Evolutionary conservation across 345 rosid genomes (phyloP).

Genomic region (Turnera subulata): DNA sequence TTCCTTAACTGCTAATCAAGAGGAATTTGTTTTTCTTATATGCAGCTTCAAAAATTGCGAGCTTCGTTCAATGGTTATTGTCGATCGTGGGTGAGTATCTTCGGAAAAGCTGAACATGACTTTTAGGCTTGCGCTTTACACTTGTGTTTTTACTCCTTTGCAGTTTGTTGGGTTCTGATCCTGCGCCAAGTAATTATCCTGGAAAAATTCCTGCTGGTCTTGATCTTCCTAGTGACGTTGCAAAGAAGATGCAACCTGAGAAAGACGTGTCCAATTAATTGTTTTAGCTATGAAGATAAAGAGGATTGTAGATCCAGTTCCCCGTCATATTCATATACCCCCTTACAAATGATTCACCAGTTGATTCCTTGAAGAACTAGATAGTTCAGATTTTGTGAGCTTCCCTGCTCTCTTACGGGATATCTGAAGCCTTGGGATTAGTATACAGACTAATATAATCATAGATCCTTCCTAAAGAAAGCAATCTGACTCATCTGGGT

Average conservation of each 20-base stretch:
- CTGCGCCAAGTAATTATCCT: slow-evolving; percentile 47
- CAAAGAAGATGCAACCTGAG: slow-evolving; percentile 23
- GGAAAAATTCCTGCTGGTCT: slow-evolving; percentile 50
- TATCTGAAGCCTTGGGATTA: too few species aligned
- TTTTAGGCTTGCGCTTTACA: neutral
- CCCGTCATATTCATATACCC: neutral
- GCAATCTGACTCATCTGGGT: too few species aligned
- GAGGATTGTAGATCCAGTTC: neutral
- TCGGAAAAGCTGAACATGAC: neutral
- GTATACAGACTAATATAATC: too few species aligned
- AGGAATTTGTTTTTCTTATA: slow-evolving; percentile 3
- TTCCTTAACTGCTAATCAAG: slow-evolving; percentile 19
- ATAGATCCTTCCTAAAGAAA: too few species aligned
- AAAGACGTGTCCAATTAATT: slow-evolving; percentile 3
- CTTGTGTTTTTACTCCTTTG: slow-evolving; percentile 4
- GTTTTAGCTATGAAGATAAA: neutral
- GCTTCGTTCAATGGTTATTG: slow-evolving; percentile 60
- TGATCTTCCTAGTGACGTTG: slow-evolving; percentile 57
- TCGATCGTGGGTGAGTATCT: slow-evolving; percentile 50
- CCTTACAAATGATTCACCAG: neutral
- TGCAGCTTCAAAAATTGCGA: slow-evolving; percentile 74
- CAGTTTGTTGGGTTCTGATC: slow-evolving; percentile 44
- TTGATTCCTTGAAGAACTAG: neutral
- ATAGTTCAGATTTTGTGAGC: neutral
- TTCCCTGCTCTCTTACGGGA: neutral